phyloP scores from a whole-genome alignment of 306 rosid species.

The Vigna nakashimae region DNA sequence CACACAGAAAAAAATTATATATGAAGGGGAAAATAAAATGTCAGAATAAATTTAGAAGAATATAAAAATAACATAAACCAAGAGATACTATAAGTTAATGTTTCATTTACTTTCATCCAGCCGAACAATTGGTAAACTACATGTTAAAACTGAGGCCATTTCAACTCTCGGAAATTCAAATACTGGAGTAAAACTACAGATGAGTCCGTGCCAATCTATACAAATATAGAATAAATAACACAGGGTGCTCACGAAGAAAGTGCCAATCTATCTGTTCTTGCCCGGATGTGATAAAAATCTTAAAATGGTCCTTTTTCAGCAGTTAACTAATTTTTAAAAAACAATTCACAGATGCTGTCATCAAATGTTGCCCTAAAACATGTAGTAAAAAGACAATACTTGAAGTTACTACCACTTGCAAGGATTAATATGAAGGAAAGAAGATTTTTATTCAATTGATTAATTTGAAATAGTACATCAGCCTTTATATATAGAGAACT shows the following conservation, averaged over 20 bases:
- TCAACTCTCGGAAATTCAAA: conserved; percentile 27
- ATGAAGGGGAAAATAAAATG: conserved; percentile 28
- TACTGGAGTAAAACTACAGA: conserved; percentile 29
- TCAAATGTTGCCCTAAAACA: conserved; percentile 26
- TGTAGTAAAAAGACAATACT: background rate
- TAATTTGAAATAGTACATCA: too few relatives aligned
- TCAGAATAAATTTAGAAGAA: conserved; percentile 26
- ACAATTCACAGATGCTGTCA: conserved; percentile 17
- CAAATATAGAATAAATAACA: conserved; percentile 9
- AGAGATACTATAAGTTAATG: background rate
- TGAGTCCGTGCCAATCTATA: conserved; percentile 16
- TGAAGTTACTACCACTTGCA: background rate
- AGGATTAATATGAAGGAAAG: too few relatives aligned
- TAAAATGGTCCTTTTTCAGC: conserved; percentile 11
- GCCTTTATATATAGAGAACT: too few relatives aligned
- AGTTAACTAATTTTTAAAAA: conserved; percentile 22
- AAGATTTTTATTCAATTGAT: too few relatives aligned
- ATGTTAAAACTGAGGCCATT: conserved; percentile 2
- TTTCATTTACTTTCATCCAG: conserved; percentile 10
- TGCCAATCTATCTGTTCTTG: conserved; percentile 1
- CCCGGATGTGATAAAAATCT: conserved; percentile 19
- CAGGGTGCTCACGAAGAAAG: background rate
- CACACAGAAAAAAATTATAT: background rate
- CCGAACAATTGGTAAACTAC: conserved; percentile 14
- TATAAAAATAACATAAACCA: conserved; percentile 27